Base-by-base conservation (phyloP, 331 rosid genomes). In the Phaseolus coccineus region DNA sequence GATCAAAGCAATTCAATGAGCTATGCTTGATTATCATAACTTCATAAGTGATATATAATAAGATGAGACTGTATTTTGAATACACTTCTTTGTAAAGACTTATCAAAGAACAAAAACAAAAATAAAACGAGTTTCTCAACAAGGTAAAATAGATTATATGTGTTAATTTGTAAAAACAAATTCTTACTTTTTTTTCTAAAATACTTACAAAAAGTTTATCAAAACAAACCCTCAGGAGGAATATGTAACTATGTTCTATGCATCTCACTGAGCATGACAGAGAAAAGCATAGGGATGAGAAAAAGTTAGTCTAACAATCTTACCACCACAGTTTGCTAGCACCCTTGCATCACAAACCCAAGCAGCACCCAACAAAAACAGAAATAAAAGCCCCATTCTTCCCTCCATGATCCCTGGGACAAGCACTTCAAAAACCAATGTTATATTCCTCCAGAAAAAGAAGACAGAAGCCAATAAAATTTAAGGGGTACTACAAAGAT, bases 341-440 rank as follows among this genome's bases (percentile, higher is more conserved):
- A 71, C 84, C 63, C 93, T 89, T 70, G 96, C 91, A 79, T 84
- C 85, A 85, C 92, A 87, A 69, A 74, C 79, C 91, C 90, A 91
- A 76, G 87, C 77, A 76, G 86, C 86, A 82, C 83, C 87, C 77
- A 93, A 69, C 71, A 91, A 40, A 73, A 89, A 65, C 48, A 93
- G 73, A 77, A 93, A 79, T 14, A 93, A 40, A 15, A 93, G 19
- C 82, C 91, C 96, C 82, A 82, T 61, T 81, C 93, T 89, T 87
- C 27, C 58, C 57, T 79, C 88, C 98, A 96, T 96, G 57, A 37
- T 82, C 61, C 88, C 92, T 90, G 84, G 65, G 81, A 64, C 71
- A 59, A 80, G 67, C 79, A 40, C 28, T 76, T 30, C 63, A 66
- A 47, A 73, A 24, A 69, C 68, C 16, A 19, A 46, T 42, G 42